phyloP scores from a whole-genome alignment of 164 flowering plant species.

The Brasenia schreberi region DNA sequence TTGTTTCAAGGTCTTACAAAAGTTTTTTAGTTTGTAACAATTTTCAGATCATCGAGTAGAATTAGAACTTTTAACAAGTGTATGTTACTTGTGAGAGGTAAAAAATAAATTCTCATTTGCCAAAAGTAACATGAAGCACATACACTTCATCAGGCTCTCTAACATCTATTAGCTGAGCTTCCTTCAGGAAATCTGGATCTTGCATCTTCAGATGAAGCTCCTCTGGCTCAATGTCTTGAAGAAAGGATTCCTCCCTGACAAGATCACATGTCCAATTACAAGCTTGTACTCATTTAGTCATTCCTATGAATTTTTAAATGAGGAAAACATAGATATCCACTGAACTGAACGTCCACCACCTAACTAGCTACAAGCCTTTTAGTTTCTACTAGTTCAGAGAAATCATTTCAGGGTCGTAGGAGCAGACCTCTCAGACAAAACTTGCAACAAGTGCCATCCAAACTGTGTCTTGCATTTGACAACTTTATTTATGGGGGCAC shows the following conservation, averaged over 20 bases:
- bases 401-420: background rate
- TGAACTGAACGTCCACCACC: too few relatives aligned
- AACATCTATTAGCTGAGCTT: conserved; percentile 83
- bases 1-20: too few relatives aligned
- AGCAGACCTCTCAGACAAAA: conserved; percentile 73
- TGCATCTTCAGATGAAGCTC: conserved; percentile 77
- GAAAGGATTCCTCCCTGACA: conserved; percentile 52
- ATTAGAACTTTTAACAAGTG: background rate
- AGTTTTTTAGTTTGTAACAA: too few relatives aligned
- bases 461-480: conserved; percentile 69
- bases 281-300: background rate
- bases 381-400: background rate
- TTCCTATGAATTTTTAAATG: too few relatives aligned
- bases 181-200: conserved; percentile 61
- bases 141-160: conserved; percentile 98
- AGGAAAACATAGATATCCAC: too few relatives aligned
- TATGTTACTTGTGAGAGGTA: background rate
- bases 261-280: background rate
- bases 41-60: background rate
- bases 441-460: conserved; percentile 95
- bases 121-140: conserved; percentile 8
- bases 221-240: conserved; percentile 50
- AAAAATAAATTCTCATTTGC: background rate
- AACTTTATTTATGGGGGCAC: conserved; percentile 58
- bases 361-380: background rate